Evolutionary conservation across 2,329 filamentous ascomycete species (phyloP).

Genomic region (Neopestalotiopsis rosae): DNA sequence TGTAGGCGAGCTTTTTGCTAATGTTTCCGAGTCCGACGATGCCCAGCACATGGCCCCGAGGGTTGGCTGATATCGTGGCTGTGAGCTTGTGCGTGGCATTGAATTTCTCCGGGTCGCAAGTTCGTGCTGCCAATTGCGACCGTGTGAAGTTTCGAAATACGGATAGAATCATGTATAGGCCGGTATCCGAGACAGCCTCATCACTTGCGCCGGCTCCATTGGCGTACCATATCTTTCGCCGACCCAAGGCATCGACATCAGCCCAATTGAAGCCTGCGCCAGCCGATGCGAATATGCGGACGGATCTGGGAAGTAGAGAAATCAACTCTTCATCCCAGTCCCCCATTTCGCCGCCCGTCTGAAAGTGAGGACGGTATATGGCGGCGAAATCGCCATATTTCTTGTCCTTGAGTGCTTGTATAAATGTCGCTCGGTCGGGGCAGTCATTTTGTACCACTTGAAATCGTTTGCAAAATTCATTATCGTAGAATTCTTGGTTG

Average conservation of each 20-base stretch:
- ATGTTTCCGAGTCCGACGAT: conserved; percentile 59
- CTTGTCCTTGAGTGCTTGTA: conserved; percentile 44
- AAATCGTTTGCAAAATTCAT: conserved; percentile 44
- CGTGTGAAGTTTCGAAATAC: conserved; percentile 57
- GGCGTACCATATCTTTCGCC: conserved; percentile 45
- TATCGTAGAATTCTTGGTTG: conserved; percentile 46
- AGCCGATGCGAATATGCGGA: conserved; percentile 67
- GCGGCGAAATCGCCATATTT: conserved; percentile 42
- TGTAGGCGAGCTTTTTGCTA: conserved; percentile 51
- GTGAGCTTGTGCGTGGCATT: conserved; percentile 47
- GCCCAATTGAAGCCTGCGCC: conserved; percentile 73
- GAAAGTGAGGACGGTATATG: conserved; percentile 66
- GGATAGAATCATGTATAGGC: conserved; percentile 46
- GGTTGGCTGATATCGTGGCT: conserved; percentile 54
- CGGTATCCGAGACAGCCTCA: conserved; percentile 49
- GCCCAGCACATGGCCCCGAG: conserved; percentile 51
- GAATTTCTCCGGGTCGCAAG: conserved; percentile 44
- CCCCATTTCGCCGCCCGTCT: conserved; percentile 70
- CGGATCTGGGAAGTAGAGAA: conserved; percentile 55
- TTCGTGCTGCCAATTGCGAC: conserved; percentile 51
- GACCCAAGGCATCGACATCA: conserved; percentile 54
- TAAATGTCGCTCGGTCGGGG: conserved; percentile 43
- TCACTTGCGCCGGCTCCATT: conserved; percentile 48
- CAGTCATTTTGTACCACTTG: conserved; percentile 44
- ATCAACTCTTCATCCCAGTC: conserved; percentile 67